Evolutionary conservation across 2,329 filamentous ascomycete genomes (phyloP).

Genomic region (Diaporthe sp.): DNA sequence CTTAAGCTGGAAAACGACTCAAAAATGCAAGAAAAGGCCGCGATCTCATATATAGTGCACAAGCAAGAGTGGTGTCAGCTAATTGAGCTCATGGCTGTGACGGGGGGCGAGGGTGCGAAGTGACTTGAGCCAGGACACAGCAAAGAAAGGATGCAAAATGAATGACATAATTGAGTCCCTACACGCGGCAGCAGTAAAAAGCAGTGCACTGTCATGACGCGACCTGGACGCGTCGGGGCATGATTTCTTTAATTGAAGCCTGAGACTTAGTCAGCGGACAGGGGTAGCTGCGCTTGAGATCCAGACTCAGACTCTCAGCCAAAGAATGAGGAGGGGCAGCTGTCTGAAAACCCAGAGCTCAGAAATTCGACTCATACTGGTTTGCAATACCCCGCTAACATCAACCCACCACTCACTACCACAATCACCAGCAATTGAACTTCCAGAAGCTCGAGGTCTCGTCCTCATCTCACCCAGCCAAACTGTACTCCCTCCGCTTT

Average conservation of each 20-base stretch:
- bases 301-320: too few relatives aligned
- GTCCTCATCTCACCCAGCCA: constrained; percentile 45
- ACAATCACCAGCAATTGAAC: not conserved
- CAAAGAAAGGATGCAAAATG: constrained; percentile 14
- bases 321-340: not conserved
- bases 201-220: not conserved
- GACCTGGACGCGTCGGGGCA: constrained; percentile 23
- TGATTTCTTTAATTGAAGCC: constrained; percentile 16
- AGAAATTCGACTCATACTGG: not conserved
- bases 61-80: not conserved
- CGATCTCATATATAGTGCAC: not conserved
- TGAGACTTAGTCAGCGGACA: constrained; percentile 1
- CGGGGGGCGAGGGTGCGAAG: not conserved
- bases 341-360: not conserved
- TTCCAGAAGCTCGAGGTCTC: constrained; percentile 18
- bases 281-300: not conserved
- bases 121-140: not conserved
- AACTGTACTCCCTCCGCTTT: constrained; percentile 60
- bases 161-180: constrained; percentile 33
- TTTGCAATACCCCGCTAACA: not conserved
- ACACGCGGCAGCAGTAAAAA: not conserved
- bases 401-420: not conserved
- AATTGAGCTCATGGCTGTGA: constrained; percentile 5
- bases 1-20: not conserved
- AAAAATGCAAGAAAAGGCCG: not conserved